Evolutionary conservation across 345 rosid species (phyloP).

Genomic region (Gynandropsis gynandra): DNA sequence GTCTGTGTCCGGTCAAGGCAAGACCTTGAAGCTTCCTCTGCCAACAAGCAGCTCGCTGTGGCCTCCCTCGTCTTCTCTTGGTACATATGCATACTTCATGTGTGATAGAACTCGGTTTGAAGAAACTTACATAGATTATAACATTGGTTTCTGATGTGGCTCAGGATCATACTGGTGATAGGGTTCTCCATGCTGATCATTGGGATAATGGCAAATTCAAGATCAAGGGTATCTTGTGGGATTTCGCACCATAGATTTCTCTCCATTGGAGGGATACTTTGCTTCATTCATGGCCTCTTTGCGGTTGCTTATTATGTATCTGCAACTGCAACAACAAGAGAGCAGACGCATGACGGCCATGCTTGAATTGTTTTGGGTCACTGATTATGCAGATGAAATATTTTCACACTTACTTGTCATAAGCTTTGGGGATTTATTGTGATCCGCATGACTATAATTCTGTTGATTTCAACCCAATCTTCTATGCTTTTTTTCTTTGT

Average conservation of each 20-base stretch:
- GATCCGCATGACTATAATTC: no score
- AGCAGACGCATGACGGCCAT: slow-evolving; percentile 25
- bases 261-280: slow-evolving; percentile 66
- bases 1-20: slow-evolving; percentile 49
- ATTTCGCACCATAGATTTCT: slow-evolving; percentile 53
- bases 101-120: background rate
- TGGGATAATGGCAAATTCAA: slow-evolving; percentile 58
- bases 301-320: slow-evolving; percentile 62
- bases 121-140: background rate
- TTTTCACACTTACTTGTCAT: no score
- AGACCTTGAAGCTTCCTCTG: slow-evolving; percentile 39
- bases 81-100: no score
- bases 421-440: no score
- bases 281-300: slow-evolving; percentile 78
- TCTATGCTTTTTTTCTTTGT: no score
- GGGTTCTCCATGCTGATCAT: slow-evolving; percentile 42
- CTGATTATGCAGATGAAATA: background rate
- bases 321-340: slow-evolving; percentile 50
- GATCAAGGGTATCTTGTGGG: slow-evolving; percentile 58
- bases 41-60: slow-evolving; percentile 69
- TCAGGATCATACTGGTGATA: slow-evolving; percentile 43
- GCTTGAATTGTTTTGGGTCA: slow-evolving; percentile 11
- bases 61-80: slow-evolving; percentile 79
- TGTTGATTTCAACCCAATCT: no score
- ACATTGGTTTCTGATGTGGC: background rate